These are phyloP conservation scores for Nitzschia inconspicua DNA, from an alignment of 108 stramenopile genomes.

Conservation along the genomic window DNA sequence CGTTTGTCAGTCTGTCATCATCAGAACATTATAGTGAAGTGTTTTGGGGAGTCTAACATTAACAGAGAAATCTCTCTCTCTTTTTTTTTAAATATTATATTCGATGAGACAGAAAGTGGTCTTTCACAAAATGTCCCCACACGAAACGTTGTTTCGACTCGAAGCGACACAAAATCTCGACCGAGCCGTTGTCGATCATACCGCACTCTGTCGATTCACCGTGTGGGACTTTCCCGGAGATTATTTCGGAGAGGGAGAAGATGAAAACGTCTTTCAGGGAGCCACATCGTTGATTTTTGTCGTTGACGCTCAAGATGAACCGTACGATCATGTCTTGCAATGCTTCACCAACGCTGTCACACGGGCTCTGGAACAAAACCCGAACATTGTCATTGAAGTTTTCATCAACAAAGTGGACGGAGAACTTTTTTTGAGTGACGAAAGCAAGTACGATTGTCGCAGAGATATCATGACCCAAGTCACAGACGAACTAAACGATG, in stretches of 20 bases:
- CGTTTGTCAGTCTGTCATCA: too few relatives aligned
- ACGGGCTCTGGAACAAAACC: slow-evolving; percentile 82
- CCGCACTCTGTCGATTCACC: slow-evolving; percentile 92
- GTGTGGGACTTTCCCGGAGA: slow-evolving; percentile 99
- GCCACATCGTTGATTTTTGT: slow-evolving; percentile 84
- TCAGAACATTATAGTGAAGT: too few relatives aligned
- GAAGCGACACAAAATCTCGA: slow-evolving; percentile 77
- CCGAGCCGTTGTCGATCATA: slow-evolving; percentile 89
- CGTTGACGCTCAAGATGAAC: slow-evolving; percentile 89
- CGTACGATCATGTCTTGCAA: slow-evolving; percentile 85
- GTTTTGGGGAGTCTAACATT: too few relatives aligned
- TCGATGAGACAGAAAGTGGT: slow-evolving; percentile 94
- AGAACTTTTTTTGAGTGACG: slow-evolving; percentile 95
- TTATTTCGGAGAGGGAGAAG: slow-evolving; percentile 83
- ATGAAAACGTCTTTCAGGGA: slow-evolving; percentile 36
- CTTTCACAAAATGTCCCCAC: slow-evolving; percentile 99
- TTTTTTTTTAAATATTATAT: slow-evolving; percentile 1
- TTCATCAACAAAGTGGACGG: slow-evolving; percentile 99
- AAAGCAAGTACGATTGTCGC: slow-evolving; percentile 96
- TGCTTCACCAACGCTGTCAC: slow-evolving; percentile 87
- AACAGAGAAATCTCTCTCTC: not conserved
- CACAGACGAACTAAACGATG: slow-evolving; percentile 80
- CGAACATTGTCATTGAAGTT: slow-evolving; percentile 88
- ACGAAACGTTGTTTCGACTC: slow-evolving; percentile 98
- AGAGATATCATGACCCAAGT: slow-evolving; percentile 89